These are phyloP conservation scores for Brettanomyces anomalus DNA, from an alignment of 805 yeast species.

Conservation along the genomic window DNA sequence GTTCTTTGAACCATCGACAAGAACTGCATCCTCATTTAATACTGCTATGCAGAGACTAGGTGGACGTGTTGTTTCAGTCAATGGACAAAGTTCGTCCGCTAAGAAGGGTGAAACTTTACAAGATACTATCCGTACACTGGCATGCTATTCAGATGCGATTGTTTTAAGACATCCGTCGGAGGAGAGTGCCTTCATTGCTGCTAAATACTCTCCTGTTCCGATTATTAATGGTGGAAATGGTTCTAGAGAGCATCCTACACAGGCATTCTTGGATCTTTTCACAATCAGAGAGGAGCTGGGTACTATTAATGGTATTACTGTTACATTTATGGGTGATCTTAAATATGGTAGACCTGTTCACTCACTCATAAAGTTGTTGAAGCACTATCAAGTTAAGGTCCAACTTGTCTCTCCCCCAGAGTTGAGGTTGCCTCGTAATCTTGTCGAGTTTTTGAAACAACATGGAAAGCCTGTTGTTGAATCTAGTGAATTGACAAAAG, in stretches of 20 bases:
- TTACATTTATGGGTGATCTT: constrained; percentile 98
- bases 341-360: constrained; percentile 98
- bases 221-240: constrained; percentile 98
- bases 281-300: constrained; percentile 99
- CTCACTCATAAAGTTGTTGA: constrained; percentile 82
- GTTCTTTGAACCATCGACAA: constrained; percentile 97
- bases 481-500: constrained; percentile 71
- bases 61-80: constrained; percentile 88
- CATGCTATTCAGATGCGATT: constrained; percentile 93
- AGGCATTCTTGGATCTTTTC: constrained; percentile 93
- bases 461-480: constrained; percentile 68
- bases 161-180: constrained; percentile 95
- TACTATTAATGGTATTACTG: constrained; percentile 94
- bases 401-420: constrained; percentile 90
- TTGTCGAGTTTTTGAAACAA: constrained; percentile 56
- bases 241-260: constrained; percentile 96
- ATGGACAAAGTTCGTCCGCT: constrained; percentile 84
- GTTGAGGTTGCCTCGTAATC: constrained; percentile 69
- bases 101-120: constrained; percentile 97
- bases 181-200: constrained; percentile 87
- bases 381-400: constrained; percentile 86
- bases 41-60: constrained; percentile 99
- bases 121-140: constrained; percentile 91
- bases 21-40: constrained; percentile 94
- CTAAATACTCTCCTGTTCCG: constrained; percentile 94